Evolutionary conservation across 345 rosid genomes (phyloP), one percentile per base, ranked within the genome.

Genomic region (Acer saccharum): DNA sequence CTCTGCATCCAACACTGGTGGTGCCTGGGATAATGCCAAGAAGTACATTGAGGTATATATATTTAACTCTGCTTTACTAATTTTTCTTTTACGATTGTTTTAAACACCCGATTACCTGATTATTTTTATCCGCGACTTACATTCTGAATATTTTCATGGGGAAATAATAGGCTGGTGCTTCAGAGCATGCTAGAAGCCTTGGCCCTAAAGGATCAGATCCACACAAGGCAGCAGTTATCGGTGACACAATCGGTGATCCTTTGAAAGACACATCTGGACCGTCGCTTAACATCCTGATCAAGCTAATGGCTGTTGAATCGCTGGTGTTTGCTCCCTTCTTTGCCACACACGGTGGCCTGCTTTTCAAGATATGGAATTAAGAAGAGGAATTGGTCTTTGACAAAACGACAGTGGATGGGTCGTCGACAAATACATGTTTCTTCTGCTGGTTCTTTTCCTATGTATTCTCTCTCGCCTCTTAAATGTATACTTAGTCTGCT

Each of bases 21-120:
- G 98, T 20, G 98, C 98, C 11, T 95, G 98, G 98, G 98, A 95
- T 77, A 95, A 95, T 72, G 99, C 99, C 87, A 93, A 93, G 91
- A 95, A 95, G 82, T 95, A 93, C 82, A 95, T 93, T 17, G 96
- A 95, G 98, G 97, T 90, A 89, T 6, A 88, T 7, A 43, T 23
- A 46, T 65, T 46, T n/a, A 44, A 27, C 17, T 2, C 18, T 32
- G 41, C 27, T 69, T 27, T 10, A 23, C 16, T 32, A 25, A 11
- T 46, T 20, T 20, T 68, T 44, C 58, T 76, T 10, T 68, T 4
- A 35, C 6, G 43, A 20, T n/a, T 69, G 61, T 20, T 32, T 52
- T 2, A 39, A 27, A 66, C 41, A 3, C 20, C 12, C 12, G 54
- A 2, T 46, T 29, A 29, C 3, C 32, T 29, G 32, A 29, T 52